Conservation (phyloP, 1,139 yeast species). For the Blastobotrys indianensis region DNA sequence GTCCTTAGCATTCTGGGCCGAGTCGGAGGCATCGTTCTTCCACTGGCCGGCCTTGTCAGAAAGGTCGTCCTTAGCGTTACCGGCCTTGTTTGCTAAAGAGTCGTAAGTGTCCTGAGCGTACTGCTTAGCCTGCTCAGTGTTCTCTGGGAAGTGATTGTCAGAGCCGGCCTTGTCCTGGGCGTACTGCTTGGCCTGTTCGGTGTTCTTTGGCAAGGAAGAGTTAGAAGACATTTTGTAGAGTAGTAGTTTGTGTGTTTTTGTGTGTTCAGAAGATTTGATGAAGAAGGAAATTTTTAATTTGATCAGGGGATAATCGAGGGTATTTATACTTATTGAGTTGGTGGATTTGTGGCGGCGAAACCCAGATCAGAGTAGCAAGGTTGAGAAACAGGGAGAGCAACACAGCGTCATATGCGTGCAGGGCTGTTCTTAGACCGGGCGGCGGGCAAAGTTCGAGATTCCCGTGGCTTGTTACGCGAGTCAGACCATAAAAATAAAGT, state of each 20-base stretch:
- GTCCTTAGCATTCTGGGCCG: conserved; percentile 7
- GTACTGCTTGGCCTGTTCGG: conserved; percentile 9
- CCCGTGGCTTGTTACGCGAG: no score
- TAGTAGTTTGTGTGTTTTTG: background rate
- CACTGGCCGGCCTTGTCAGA: background rate
- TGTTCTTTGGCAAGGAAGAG: conserved; percentile 3
- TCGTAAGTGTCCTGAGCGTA: background rate
- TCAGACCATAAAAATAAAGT: no score
- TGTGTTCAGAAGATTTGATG: background rate
- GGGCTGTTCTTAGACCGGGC: no score
- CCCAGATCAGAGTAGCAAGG: no score
- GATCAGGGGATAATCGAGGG: background rate
- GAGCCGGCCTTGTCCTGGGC: conserved; percentile 1
- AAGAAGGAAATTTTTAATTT: background rate
- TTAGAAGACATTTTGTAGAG: background rate
- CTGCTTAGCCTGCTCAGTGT: conserved; percentile 10
- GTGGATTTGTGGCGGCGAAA: no score
- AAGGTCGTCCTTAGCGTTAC: conserved; percentile 4
- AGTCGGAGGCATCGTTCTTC: background rate
- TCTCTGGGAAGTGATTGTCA: conserved; percentile 1
- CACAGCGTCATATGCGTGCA: no score
- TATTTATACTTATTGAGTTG: background rate
- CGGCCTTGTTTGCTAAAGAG: background rate
- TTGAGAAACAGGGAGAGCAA: no score
- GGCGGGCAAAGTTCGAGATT: no score